Evolutionary conservation across 257 asterid species (phyloP).

Genomic region (Phtheirospermum japonicum): DNA sequence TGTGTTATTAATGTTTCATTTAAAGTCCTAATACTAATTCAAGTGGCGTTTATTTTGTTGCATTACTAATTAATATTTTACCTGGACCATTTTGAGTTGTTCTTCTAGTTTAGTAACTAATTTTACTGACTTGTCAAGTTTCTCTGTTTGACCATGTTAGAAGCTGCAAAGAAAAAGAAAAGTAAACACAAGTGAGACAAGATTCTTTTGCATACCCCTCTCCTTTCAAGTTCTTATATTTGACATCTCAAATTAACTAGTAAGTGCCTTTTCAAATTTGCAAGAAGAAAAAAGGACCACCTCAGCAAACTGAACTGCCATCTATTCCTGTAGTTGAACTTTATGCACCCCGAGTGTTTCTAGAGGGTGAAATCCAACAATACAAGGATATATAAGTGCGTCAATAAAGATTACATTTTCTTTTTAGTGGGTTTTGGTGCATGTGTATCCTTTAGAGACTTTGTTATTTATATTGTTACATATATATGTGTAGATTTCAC

Average conservation of each 20-base stretch:
- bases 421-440: constrained; percentile 11
- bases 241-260: constrained; percentile 2
- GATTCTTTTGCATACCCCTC: constrained; percentile 9
- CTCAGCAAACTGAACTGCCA: constrained; percentile 87
- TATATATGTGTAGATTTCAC: no score
- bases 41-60: no score
- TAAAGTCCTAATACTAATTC: no score
- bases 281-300: constrained; percentile 83
- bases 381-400: constrained; percentile 97
- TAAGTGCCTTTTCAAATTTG: constrained; percentile 18
- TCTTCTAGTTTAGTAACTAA: constrained; percentile 5
- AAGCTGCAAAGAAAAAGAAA: constrained; percentile 91
- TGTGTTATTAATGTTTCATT: no score
- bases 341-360: constrained; percentile 84
- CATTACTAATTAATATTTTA: constrained; percentile 4
- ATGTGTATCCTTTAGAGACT: not conserved
- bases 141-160: constrained; percentile 40
- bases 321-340: constrained; percentile 79
- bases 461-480: not conserved
- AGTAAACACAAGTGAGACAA: constrained; percentile 82
- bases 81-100: not conserved
- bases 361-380: constrained; percentile 98
- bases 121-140: constrained; percentile 22
- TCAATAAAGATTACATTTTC: constrained; percentile 17
- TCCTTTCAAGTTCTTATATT: not conserved